phyloP scores from a whole-genome alignment of 805 yeast species.

The Pichia rugopelliculosa region DNA sequence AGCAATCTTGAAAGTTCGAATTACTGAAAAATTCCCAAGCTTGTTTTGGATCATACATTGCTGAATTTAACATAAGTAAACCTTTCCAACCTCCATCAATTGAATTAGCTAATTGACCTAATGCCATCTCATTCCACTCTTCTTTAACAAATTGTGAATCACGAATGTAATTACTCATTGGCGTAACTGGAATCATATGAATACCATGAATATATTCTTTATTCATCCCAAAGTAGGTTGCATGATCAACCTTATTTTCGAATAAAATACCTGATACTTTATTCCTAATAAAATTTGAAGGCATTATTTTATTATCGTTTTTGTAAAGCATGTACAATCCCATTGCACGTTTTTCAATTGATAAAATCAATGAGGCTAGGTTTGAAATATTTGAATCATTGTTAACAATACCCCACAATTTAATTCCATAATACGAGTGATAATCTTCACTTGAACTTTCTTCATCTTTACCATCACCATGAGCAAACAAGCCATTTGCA shows the following conservation, averaged over 20 bases:
- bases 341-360: constrained; percentile 48
- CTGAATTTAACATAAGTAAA: constrained; percentile 37
- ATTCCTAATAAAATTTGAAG: constrained; percentile 44
- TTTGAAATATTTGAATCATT: constrained; percentile 46
- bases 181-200: constrained; percentile 70
- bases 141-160: constrained; percentile 40
- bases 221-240: constrained; percentile 61
- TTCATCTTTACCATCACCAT: constrained; percentile 65
- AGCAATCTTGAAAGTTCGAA: constrained; percentile 26
- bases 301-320: constrained; percentile 43
- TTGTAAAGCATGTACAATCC: constrained; percentile 46
- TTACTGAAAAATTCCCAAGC: constrained; percentile 38
- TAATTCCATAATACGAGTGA: constrained; percentile 60
- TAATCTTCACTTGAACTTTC: constrained; percentile 69
- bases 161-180: constrained; percentile 51
- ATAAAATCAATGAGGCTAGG: constrained; percentile 52
- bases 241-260: constrained; percentile 66
- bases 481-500: constrained; percentile 60
- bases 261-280: constrained; percentile 63
- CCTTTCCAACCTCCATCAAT: constrained; percentile 64
- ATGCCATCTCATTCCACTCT: constrained; percentile 33
- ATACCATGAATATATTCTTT: constrained; percentile 68
- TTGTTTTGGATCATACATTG: constrained; percentile 34
- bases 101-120: constrained; percentile 29
- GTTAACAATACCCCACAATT: constrained; percentile 57